A percentile compares a stretch with the other conserved stretches of the same genome.
Conservation (phyloP, 352 stramenopile genomes). For the Globisporangium middletonii region DNA sequence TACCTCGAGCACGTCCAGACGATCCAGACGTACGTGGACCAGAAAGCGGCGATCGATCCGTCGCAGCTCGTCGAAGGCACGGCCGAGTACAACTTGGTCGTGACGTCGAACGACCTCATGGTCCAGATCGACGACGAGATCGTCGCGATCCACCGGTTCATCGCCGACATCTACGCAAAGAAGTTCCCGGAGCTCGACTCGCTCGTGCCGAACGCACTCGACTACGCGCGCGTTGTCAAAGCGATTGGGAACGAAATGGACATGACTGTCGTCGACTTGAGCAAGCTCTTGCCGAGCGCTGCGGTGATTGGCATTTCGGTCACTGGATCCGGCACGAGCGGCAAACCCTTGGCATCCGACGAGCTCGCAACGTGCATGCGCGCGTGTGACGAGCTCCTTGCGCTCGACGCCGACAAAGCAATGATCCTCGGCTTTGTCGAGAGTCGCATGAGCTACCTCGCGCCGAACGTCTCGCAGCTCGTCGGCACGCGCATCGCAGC, state of each 20-base stretch:
- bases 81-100: slow-evolving; percentile 75
- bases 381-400: slow-evolving; percentile 84
- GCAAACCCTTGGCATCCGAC: slow-evolving; percentile 61
- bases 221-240: slow-evolving; percentile 92
- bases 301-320: slow-evolving; percentile 95
- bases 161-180: slow-evolving; percentile 87
- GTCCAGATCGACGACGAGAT: slow-evolving; percentile 94
- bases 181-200: slow-evolving; percentile 96
- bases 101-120: slow-evolving; percentile 92
- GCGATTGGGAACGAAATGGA: slow-evolving; percentile 93
- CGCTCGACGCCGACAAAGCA: slow-evolving; percentile 79
- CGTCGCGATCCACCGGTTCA: slow-evolving; percentile 83
- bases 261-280: slow-evolving; percentile 88
- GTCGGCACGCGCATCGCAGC: slow-evolving; percentile 94
- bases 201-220: slow-evolving; percentile 87
- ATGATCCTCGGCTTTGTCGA: slow-evolving; percentile 91
- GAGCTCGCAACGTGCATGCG: slow-evolving; percentile 74
- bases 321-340: slow-evolving; percentile 88
- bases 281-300: slow-evolving; percentile 87
- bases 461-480: slow-evolving; percentile 92
- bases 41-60: slow-evolving; percentile 21
- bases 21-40: slow-evolving; percentile 49
- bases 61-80: slow-evolving; percentile 54
- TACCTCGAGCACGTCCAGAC: slow-evolving; percentile 69
- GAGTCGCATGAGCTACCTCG: slow-evolving; percentile 88